Conservation (phyloP, 345 rosid genomes). For the Euphorbia peplus region DNA sequence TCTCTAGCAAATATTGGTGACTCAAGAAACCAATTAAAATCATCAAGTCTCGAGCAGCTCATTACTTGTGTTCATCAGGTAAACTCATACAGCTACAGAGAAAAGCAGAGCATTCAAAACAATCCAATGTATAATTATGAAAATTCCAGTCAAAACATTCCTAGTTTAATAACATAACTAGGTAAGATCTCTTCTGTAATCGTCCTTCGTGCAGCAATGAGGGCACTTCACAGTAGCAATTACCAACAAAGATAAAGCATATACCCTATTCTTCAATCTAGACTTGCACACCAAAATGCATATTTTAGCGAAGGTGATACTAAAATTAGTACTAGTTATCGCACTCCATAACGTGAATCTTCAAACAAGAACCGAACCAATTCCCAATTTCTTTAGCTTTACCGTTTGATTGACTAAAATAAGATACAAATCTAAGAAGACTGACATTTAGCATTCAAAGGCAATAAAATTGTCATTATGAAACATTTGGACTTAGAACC, state of each 20-base stretch:
- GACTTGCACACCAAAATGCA: constrained; percentile 3
- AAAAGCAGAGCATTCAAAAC: background rate
- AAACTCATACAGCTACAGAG: background rate
- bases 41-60: background rate
- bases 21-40: too few species aligned
- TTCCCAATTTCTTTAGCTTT: background rate
- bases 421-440: background rate
- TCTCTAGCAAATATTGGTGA: too few species aligned
- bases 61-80: background rate
- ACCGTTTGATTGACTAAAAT: background rate
- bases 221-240: background rate
- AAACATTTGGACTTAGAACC: background rate
- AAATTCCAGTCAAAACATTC: background rate
- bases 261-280: background rate
- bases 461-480: background rate
- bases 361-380: background rate
- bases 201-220: background rate
- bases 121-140: background rate
- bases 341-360: background rate
- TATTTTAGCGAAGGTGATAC: background rate
- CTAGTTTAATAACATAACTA: background rate
- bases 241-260: background rate
- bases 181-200: constrained; percentile 3
- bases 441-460: background rate
- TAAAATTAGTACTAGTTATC: background rate